Conservation (phyloP, 148 eudicot species). For the Silene uniflora region DNA sequence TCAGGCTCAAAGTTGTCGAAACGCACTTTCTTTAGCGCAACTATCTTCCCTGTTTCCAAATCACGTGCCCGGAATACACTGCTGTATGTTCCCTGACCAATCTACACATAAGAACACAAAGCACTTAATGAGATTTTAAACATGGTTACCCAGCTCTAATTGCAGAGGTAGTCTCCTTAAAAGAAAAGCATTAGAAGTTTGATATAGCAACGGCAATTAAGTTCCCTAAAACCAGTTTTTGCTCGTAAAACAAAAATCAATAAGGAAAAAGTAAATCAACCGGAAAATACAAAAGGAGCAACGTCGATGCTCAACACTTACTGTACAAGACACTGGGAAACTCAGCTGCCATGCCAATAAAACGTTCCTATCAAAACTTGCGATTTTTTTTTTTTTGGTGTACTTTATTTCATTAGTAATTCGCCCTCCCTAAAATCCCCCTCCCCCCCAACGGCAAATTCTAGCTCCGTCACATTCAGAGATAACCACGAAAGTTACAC, state of each 20-base stretch:
- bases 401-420: too few species aligned
- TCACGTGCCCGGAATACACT: conserved; percentile 81
- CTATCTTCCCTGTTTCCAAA: conserved; percentile 64
- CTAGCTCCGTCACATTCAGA: too few species aligned
- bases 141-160: neutral
- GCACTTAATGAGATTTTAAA: neutral
- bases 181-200: neutral
- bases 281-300: neutral
- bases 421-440: too few species aligned
- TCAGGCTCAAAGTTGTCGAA: conserved; percentile 95
- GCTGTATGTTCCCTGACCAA: conserved; percentile 93
- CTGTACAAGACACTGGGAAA: neutral
- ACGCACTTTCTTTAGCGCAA: conserved; percentile 91
- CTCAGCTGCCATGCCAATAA: neutral
- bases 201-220: neutral
- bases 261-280: neutral
- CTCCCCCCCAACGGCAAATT: too few species aligned
- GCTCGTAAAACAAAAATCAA: neutral
- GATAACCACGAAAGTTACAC: neutral
- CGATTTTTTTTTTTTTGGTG: too few species aligned
- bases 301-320: neutral
- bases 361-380: neutral
- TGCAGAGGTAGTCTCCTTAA: neutral
- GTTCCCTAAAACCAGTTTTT: neutral
- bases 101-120: conserved; percentile 32